Percentiles rank a stretch among this genome's conserved stretches.
Conservation (phyloP, 495 filamentous ascomycete species). For the Penicillium parvum region DNA sequence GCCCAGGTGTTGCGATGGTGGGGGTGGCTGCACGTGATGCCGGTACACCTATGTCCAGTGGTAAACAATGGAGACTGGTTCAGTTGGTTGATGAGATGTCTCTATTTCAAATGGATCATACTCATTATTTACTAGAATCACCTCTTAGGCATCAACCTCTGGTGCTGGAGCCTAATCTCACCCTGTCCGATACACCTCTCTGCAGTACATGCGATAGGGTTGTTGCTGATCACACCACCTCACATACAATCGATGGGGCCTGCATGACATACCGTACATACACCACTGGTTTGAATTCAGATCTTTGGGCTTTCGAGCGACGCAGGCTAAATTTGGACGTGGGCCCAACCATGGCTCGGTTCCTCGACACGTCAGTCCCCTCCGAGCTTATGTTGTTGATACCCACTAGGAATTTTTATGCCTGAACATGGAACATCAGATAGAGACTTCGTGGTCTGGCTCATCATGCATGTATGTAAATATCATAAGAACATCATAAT, state of each 20-base stretch:
- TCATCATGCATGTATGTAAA: not conserved
- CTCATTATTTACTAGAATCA: not conserved
- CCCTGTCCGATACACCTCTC: not conserved
- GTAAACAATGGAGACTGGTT: conserved; percentile 16
- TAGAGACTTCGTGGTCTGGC: too few relatives aligned
- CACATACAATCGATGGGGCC: not conserved
- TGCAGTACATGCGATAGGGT: conserved; percentile 2
- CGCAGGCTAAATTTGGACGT: conserved; percentile 8
- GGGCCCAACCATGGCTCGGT: conserved; percentile 17
- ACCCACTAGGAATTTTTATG: too few relatives aligned
- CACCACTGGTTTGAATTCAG: too few relatives aligned
- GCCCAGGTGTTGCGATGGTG: conserved; percentile 35
- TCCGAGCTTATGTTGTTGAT: conserved; percentile 3
- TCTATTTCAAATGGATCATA: conserved; percentile 2
- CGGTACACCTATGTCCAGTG: conserved; percentile 8
- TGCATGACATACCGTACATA: conserved; percentile 6
- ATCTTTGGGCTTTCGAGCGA: too few relatives aligned
- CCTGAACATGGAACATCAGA: too few relatives aligned
- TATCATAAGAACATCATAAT: too few relatives aligned
- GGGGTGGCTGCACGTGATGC: conserved; percentile 35
- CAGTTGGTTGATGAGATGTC: too few relatives aligned
- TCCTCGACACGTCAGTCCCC: conserved; percentile 8
- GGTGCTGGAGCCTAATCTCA: conserved; percentile 7
- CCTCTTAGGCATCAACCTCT: conserved; percentile 5
- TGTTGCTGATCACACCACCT: conserved; percentile 8